Percentiles rank a stretch among this genome's conserved stretches.
phyloP scores from a whole-genome alignment of 108 stramenopile genomes.

The Schizochytrium sp. region DNA sequence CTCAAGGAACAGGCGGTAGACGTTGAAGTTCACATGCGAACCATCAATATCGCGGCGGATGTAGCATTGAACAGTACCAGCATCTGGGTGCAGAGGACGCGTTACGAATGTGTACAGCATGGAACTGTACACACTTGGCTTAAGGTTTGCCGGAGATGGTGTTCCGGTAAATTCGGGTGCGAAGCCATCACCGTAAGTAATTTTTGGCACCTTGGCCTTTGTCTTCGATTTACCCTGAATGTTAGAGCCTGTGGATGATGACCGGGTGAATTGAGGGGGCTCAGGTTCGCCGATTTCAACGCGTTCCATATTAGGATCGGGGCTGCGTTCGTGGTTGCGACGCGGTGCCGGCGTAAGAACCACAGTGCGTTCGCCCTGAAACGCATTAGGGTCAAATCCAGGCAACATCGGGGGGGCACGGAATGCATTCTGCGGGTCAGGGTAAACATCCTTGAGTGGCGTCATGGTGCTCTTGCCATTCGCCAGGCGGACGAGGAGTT shows the following conservation, averaged over 20 bases:
- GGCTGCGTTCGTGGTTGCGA: neutral
- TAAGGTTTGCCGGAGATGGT: conserved; percentile 47
- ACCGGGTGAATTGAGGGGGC: neutral
- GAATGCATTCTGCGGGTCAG: conserved; percentile 45
- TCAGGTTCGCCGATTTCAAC: conserved; percentile 22
- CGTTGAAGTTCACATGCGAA: conserved; percentile 51
- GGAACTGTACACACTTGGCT: conserved; percentile 35
- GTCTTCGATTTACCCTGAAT: neutral
- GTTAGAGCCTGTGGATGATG: neutral
- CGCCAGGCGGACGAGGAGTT: conserved; percentile 46
- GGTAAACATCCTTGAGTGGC: conserved; percentile 50
- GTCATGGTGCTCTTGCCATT: conserved; percentile 53
- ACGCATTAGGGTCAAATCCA: conserved; percentile 9
- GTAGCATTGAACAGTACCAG: conserved; percentile 31
- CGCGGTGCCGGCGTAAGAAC: conserved; percentile 15
- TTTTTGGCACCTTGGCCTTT: neutral
- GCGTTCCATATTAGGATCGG: conserved; percentile 12
- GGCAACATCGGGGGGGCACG: conserved; percentile 21
- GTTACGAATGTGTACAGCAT: conserved; percentile 61
- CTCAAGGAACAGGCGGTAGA: conserved; percentile 41
- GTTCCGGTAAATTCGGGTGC: neutral
- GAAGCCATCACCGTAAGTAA: conserved; percentile 39
- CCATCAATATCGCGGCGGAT: conserved; percentile 59
- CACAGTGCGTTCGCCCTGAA: conserved; percentile 35
- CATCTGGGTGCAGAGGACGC: conserved; percentile 55